Evolutionary conservation across 768 basidiomycete genomes (phyloP).

Genomic region (Boletus fagicola): DNA sequence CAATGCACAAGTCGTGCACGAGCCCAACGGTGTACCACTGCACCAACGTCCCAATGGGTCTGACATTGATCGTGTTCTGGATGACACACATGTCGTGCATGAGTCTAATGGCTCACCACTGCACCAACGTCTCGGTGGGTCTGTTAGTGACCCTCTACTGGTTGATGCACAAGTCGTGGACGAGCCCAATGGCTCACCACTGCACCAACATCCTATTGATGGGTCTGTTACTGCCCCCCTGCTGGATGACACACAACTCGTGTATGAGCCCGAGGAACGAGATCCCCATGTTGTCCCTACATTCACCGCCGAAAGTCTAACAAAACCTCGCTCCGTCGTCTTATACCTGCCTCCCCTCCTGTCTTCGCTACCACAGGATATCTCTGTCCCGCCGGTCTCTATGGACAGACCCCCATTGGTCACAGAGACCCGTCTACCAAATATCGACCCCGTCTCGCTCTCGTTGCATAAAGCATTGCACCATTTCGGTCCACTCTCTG

Average conservation of each 20-base stretch:
- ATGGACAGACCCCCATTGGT: constrained; percentile 44
- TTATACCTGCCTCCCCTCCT: constrained; percentile 85
- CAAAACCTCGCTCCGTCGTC: constrained; percentile 46
- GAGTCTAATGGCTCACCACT: neutral
- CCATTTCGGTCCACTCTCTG: constrained; percentile 58
- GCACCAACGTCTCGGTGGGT: neutral
- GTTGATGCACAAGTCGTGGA: neutral
- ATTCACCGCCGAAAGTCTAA: constrained; percentile 42
- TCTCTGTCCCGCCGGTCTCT: constrained; percentile 29
- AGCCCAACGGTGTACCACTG: neutral
- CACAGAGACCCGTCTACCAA: constrained; percentile 75
- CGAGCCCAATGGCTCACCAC: neutral
- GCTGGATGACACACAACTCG: neutral
- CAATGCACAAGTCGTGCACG: neutral
- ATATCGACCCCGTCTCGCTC: constrained; percentile 82
- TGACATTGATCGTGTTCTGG: too few relatives aligned
- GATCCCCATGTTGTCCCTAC: constrained; percentile 58
- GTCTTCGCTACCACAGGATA: constrained; percentile 61
- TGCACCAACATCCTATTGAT: neutral
- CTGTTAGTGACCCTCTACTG: neutral
- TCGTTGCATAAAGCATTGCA: constrained; percentile 86
- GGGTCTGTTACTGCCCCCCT: neutral
- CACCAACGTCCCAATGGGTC: neutral
- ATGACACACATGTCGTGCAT: too few relatives aligned
- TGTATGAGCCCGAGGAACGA: constrained; percentile 17